Evolutionary conservation across 495 filamentous ascomycete genomes (phyloP).

Genomic region (Xylaria curta): DNA sequence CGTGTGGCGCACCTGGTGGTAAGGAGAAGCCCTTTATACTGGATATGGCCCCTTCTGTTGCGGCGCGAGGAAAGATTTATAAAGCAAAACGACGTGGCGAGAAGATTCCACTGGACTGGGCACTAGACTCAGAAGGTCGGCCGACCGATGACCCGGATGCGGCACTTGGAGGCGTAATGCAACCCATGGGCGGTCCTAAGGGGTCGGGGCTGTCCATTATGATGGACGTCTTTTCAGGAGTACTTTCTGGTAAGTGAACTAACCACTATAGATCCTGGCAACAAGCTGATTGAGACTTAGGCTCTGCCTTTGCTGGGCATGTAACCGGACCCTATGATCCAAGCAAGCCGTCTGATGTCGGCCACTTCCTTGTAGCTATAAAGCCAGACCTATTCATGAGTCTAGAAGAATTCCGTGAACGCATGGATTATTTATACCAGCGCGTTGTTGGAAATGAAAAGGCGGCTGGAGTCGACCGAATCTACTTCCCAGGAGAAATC

Average conservation of each 20-base stretch:
- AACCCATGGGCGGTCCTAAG: slow-evolving; percentile 82
- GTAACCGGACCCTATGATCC: slow-evolving; percentile 77
- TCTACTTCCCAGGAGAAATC: slow-evolving; percentile 82
- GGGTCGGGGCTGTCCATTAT: slow-evolving; percentile 74
- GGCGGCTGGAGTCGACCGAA: slow-evolving; percentile 72
- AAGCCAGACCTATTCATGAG: slow-evolving; percentile 79
- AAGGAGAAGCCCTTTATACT: slow-evolving; percentile 66
- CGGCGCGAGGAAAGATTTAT: slow-evolving; percentile 77
- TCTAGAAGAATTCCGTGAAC: slow-evolving; percentile 67
- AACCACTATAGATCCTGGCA: neutral
- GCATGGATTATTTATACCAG: slow-evolving; percentile 75
- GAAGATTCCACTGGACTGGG: slow-evolving; percentile 77
- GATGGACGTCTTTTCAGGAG: slow-evolving; percentile 87
- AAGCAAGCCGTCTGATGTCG: slow-evolving; percentile 70
- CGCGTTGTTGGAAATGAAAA: slow-evolving; percentile 68
- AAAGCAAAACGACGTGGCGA: slow-evolving; percentile 74
- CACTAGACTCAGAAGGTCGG: slow-evolving; percentile 72
- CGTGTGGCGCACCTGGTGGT: slow-evolving; percentile 72
- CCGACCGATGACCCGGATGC: slow-evolving; percentile 69
- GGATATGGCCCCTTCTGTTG: slow-evolving; percentile 79
- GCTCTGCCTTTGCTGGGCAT: slow-evolving; percentile 71
- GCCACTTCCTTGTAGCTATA: slow-evolving; percentile 76
- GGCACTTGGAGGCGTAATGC: slow-evolving; percentile 74
- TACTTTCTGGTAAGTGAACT: slow-evolving; percentile 61
- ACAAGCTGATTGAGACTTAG: slow-evolving; percentile 17